Evolutionary conservation across 2,329 filamentous ascomycete species (phyloP).

Genomic region (Akanthomyces dipterigenus): DNA sequence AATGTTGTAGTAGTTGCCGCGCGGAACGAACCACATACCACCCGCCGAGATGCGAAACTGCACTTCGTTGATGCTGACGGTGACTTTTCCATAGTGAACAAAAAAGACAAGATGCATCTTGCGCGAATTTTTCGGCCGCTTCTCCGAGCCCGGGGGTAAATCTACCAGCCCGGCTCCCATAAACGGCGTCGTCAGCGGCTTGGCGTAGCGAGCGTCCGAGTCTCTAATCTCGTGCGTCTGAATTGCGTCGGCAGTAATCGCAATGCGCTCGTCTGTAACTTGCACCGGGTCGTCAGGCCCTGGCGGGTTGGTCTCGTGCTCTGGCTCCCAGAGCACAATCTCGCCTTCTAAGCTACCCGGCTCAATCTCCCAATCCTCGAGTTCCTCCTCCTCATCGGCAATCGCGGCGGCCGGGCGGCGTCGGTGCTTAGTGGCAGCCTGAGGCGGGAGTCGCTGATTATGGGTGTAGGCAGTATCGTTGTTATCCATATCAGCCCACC

Average conservation of each 20-base stretch:
- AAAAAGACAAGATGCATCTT: constrained; percentile 98
- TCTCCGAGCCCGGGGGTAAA: constrained; percentile 73
- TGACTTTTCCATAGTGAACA: constrained; percentile 74
- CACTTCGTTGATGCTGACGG: constrained; percentile 68
- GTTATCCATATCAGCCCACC: neutral
- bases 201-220: constrained; percentile 79
- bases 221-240: constrained; percentile 52
- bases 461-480: neutral
- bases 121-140: constrained; percentile 83
- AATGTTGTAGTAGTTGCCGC: constrained; percentile 93
- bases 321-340: constrained; percentile 57
- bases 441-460: neutral
- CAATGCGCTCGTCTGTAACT: constrained; percentile 48
- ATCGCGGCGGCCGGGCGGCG: constrained; percentile 25
- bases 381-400: constrained; percentile 45
- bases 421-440: constrained; percentile 23
- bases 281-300: constrained; percentile 48
- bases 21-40: constrained; percentile 88
- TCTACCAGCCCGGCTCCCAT: constrained; percentile 89
- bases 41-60: constrained; percentile 79
- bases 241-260: constrained; percentile 49
- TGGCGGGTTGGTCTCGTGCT: constrained; percentile 47
- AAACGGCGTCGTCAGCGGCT: constrained; percentile 76
- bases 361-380: constrained; percentile 67
- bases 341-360: constrained; percentile 57